These are phyloP conservation scores for Rhododendron williamsianum DNA, from an alignment of 148 eudicot genomes.

Conservation along the genomic window DNA sequence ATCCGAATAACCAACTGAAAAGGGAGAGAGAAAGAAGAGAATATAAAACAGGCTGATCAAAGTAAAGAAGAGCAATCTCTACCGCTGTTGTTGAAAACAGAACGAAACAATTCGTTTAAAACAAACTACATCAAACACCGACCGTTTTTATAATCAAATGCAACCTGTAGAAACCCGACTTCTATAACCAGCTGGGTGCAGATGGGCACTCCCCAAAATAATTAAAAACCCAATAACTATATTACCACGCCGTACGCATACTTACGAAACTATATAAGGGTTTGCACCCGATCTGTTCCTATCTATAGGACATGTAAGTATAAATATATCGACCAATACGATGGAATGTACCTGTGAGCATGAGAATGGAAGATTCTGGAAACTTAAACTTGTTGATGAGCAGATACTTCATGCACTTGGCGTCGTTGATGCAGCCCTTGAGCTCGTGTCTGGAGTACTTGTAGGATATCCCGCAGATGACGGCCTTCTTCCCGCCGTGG, in stretches of 20 bases:
- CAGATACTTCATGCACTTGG: conserved; percentile 79
- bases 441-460: conserved; percentile 60
- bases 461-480: conserved; percentile 83
- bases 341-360: conserved; percentile 66
- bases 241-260: neutral
- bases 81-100: neutral
- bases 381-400: conserved; percentile 66
- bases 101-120: neutral
- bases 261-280: neutral
- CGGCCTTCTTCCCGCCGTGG: conserved; percentile 75
- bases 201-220: neutral
- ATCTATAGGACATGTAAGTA: neutral
- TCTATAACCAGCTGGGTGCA: neutral
- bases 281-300: neutral
- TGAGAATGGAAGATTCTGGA: conserved; percentile 66
- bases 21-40: neutral
- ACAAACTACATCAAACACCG: neutral
- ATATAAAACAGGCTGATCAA: neutral
- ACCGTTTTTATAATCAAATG: neutral
- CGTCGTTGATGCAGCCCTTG: conserved; percentile 87
- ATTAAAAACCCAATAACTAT: neutral
- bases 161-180: neutral
- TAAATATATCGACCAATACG: neutral
- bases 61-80: neutral
- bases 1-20: neutral